A percentile compares a stretch with the other conserved stretches of the same genome.
phyloP scores from a whole-genome alignment of 2,329 filamentous ascomycete species.

The Fusarium virguliforme region DNA sequence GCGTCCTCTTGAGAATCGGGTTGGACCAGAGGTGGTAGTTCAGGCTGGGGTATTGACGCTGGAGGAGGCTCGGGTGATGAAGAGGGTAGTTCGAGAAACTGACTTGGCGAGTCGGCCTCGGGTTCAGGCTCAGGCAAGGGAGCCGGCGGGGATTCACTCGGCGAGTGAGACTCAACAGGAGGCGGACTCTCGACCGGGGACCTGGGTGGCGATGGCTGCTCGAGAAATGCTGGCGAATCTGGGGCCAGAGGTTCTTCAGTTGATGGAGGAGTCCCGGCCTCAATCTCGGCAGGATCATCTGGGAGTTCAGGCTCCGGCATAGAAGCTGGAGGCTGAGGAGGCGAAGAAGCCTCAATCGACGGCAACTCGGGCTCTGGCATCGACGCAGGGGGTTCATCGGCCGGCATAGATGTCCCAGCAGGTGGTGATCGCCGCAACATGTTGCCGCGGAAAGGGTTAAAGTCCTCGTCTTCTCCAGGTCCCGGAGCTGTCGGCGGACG shows the following conservation, averaged over 20 bases:
- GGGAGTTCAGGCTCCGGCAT: conserved; percentile 30
- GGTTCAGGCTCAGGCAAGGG: neutral
- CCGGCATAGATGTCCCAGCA: conserved; percentile 48
- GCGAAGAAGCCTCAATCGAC: neutral
- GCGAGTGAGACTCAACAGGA: conserved; percentile 17
- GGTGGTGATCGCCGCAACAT: conserved; percentile 51
- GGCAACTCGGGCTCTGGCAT: conserved; percentile 30
- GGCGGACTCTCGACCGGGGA: conserved; percentile 21
- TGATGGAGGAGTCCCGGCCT: conserved; percentile 1
- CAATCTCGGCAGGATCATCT: conserved; percentile 2
- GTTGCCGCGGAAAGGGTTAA: conserved; percentile 54
- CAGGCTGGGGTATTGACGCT: conserved; percentile 40
- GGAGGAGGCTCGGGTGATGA: conserved; percentile 29
- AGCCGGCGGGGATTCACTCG: neutral
- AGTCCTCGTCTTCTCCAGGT: conserved; percentile 49
- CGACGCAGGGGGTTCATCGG: conserved; percentile 27
- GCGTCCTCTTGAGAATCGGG: conserved; percentile 14
- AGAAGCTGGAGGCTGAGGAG: conserved; percentile 20
- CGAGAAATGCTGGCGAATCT: neutral
- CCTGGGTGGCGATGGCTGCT: conserved; percentile 18
- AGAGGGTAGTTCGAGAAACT: conserved; percentile 10
- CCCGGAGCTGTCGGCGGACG: conserved; percentile 65
- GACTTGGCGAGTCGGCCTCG: conserved; percentile 5
- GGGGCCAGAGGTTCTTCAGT: conserved; percentile 1
- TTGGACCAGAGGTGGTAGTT: conserved; percentile 27